Evolutionary conservation across 495 filamentous ascomycete species (phyloP), one percentile per base, ranked within the genome.

Genomic region (Margaritispora aquatica): DNA sequence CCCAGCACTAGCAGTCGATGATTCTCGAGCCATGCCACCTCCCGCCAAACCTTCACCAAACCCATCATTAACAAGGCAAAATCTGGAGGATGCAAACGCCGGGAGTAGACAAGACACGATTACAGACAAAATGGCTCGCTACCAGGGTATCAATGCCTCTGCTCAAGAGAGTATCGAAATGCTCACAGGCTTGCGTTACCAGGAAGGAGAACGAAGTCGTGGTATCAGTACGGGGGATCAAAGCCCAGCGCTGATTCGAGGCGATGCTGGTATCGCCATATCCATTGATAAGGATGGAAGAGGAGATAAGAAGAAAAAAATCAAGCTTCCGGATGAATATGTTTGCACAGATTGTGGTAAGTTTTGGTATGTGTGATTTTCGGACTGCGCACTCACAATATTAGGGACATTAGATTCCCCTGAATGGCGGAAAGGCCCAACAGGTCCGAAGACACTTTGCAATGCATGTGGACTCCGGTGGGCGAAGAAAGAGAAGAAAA

Each of bases 361-460:
- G 73, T 71, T 13, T 71, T n/a, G 10, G 19, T 52, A 26, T 23
- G 17, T 41, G 31, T 41, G 17, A 5, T 11, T 48, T 2, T 10
- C 68, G 31, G 55, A 74, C 26, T 47, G 36, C 48, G 26, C 19
- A 27, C 21, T 64, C 50, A 55, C 19, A 19, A 47, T 38, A 57
- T 19, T 50, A 84, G 80, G 80, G 8, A 95, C 90, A 1, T 76
- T 92, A 1, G 94, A 97, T 64, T 95, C 89, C 17, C 94, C 94
- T 0, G 94, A 98, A 75, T 98, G 94, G 94, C 80, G 94, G 57
- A 97, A 96, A 68, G 94, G 94, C 0, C 94, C 94, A 0, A 87
- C 81, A 55, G 94, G 94, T 7, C 94, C 94, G 2, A 97, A 98
- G 74, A 97, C 93, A 1, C 75, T 98, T 47, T 98, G 94, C 73